Evolutionary conservation across 2,329 filamentous ascomycete species (phyloP).

Genomic region (Madurella fahalii): DNA sequence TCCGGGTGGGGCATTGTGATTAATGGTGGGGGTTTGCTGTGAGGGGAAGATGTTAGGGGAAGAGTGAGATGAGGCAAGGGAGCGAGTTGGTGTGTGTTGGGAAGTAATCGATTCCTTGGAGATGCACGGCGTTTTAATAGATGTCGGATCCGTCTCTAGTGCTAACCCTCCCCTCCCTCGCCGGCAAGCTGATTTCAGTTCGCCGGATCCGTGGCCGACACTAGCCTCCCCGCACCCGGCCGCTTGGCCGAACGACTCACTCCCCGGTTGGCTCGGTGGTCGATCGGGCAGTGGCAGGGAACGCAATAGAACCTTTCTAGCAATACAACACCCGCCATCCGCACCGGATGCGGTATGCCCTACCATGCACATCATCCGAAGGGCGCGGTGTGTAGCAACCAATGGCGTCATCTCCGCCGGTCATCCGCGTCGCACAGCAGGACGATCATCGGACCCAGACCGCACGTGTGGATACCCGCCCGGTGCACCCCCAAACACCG

Average conservation of each 20-base stretch:
- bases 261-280: background rate
- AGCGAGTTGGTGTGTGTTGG: background rate
- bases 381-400: no score
- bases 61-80: background rate
- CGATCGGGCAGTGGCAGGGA: background rate
- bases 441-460: background rate
- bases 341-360: no score
- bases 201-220: background rate
- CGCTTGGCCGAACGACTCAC: background rate
- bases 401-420: no score
- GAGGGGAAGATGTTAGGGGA: background rate
- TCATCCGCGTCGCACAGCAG: no score
- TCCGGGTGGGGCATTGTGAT: constrained; percentile 11
- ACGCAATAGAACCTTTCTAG: background rate
- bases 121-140: no score
- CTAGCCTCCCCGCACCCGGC: background rate
- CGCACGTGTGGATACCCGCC: no score
- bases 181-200: no score
- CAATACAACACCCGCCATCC: background rate
- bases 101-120: no score
- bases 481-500: no score
- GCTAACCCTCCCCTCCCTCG: no score
- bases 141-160: no score
- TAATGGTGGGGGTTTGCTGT: background rate
- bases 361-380: no score